These are phyloP conservation scores for Artemisia tridentata DNA, from an alignment of 129 eudicot species.

Conservation along the genomic window DNA sequence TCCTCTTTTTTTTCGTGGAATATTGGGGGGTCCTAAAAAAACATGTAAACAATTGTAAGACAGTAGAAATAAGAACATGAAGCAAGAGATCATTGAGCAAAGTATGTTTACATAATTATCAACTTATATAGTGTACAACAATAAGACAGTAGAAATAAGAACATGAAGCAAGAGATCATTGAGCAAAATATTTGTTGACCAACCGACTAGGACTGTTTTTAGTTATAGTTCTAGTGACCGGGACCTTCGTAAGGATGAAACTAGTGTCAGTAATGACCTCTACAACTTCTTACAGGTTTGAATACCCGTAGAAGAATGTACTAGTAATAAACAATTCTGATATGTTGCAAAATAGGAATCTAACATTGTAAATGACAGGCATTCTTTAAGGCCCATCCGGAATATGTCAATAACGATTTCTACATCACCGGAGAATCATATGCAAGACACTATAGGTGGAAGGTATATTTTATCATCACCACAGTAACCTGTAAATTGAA, in stretches of 20 bases:
- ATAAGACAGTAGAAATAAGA: too few relatives aligned
- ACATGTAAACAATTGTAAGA: too few relatives aligned
- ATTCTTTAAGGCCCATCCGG: constrained; percentile 69
- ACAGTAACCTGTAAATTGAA: too few relatives aligned
- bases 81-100: too few relatives aligned
- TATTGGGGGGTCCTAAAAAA: too few relatives aligned
- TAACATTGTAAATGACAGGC: constrained; percentile 43
- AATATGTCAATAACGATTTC: constrained; percentile 64
- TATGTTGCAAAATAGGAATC: constrained; percentile 9
- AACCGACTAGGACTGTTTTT: constrained; percentile 36
- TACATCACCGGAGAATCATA: constrained; percentile 95
- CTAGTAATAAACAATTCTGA: constrained; percentile 1
- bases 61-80: too few relatives aligned
- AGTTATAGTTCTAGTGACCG: constrained; percentile 36
- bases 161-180: too few relatives aligned
- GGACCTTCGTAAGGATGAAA: constrained; percentile 32
- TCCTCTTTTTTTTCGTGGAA: too few relatives aligned
- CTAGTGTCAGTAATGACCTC: constrained; percentile 69
- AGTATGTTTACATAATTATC: too few relatives aligned
- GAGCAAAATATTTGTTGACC: constrained; percentile 38
- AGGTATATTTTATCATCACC: too few relatives aligned
- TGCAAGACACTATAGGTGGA: constrained; percentile 91
- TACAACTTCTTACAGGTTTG: constrained; percentile 87
- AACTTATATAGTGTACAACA: too few relatives aligned
- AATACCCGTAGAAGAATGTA: background rate